phyloP scores from a whole-genome alignment of 2,329 filamentous ascomycete species.

The Epichloe aotearoae region DNA sequence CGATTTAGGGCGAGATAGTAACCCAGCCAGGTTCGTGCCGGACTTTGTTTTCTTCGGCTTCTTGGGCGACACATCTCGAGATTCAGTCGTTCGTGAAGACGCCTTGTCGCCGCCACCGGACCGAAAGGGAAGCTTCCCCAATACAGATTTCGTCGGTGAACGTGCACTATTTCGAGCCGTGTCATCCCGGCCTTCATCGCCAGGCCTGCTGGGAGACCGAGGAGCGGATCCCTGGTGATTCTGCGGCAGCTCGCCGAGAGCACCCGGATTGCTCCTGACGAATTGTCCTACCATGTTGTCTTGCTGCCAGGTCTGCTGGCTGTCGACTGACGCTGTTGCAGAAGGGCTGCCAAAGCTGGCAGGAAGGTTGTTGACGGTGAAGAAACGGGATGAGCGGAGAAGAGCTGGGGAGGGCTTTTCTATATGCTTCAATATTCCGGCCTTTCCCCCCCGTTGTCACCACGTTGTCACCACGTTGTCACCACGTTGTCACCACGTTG shows the following conservation, averaged over 20 bases:
- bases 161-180: slow-evolving; percentile 1
- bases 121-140: slow-evolving; percentile 29
- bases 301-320: slow-evolving; percentile 3
- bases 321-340: neutral
- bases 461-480: neutral
- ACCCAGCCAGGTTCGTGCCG: slow-evolving; percentile 62
- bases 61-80: slow-evolving; percentile 35
- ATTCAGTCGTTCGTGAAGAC: slow-evolving; percentile 19
- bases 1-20: slow-evolving; percentile 65
- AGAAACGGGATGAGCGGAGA: slow-evolving; percentile 28
- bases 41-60: slow-evolving; percentile 74
- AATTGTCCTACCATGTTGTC: slow-evolving; percentile 20
- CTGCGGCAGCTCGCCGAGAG: slow-evolving; percentile 43
- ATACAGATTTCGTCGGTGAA: slow-evolving; percentile 16
- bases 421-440: slow-evolving; percentile 3
- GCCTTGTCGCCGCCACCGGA: slow-evolving; percentile 25
- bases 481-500: neutral
- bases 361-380: slow-evolving; percentile 33
- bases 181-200: slow-evolving; percentile 19
- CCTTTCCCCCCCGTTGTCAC: slow-evolving; percentile 1
- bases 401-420: slow-evolving; percentile 9
- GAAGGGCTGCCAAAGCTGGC: slow-evolving; percentile 21
- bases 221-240: slow-evolving; percentile 34
- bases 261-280: slow-evolving; percentile 26
- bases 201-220: slow-evolving; percentile 26